Percentiles rank a stretch among this genome's conserved stretches.
phyloP scores from a whole-genome alignment of 1,139 yeast species.

The Scheffersomyces insectosa region DNA sequence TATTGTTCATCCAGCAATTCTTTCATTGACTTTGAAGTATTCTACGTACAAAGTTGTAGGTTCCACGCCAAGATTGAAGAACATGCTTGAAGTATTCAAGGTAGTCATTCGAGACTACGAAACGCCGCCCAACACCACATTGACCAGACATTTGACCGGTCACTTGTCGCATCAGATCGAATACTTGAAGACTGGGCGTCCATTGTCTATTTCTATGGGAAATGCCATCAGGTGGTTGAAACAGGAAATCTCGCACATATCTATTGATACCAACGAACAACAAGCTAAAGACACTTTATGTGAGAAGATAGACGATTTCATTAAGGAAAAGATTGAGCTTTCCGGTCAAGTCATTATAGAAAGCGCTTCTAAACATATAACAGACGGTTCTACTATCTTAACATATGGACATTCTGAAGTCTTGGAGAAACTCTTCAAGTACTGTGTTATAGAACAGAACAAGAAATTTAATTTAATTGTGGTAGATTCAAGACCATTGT shows the following conservation, averaged over 20 bases:
- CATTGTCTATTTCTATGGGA: slow-evolving; percentile 93
- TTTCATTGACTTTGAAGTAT: slow-evolving; percentile 75
- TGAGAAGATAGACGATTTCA: slow-evolving; percentile 74
- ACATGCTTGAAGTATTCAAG: slow-evolving; percentile 86
- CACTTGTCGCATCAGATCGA: slow-evolving; percentile 95
- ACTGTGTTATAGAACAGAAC: slow-evolving; percentile 60
- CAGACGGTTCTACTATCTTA: slow-evolving; percentile 74
- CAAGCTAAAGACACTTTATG: slow-evolving; percentile 70
- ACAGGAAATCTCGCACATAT: slow-evolving; percentile 81
- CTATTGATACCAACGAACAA: slow-evolving; percentile 69
- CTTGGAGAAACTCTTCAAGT: slow-evolving; percentile 69
- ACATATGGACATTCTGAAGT: slow-evolving; percentile 91
- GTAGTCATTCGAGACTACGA: slow-evolving; percentile 75
- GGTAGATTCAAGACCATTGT: slow-evolving; percentile 93
- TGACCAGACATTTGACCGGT: slow-evolving; percentile 85
- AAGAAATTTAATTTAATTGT: slow-evolving; percentile 79
- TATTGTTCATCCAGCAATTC: slow-evolving; percentile 84
- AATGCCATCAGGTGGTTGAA: slow-evolving; percentile 96
- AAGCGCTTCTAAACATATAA: slow-evolving; percentile 75
- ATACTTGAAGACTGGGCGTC: slow-evolving; percentile 86
- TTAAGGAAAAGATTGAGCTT: slow-evolving; percentile 80
- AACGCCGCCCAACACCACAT: slow-evolving; percentile 83
- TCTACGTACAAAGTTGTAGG: slow-evolving; percentile 89
- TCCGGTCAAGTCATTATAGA: slow-evolving; percentile 85
- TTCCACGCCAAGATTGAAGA: slow-evolving; percentile 78